Conservation (phyloP, 176 grass and related monocot species). For the Elymus sibiricus region DNA sequence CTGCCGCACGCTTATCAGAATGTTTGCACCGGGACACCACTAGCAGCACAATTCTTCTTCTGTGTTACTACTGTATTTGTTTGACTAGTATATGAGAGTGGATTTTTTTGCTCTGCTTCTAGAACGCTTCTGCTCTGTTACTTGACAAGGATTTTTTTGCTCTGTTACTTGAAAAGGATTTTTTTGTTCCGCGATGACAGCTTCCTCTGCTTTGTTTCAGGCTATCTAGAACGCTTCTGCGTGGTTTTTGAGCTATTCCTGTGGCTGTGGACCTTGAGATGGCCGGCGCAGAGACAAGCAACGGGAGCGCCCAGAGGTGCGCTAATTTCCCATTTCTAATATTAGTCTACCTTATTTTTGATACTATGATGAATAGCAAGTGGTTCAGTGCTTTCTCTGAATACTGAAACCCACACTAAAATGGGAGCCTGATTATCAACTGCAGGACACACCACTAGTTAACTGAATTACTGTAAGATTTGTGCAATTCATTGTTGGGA, state of each 20-base stretch:
- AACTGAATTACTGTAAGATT: background rate
- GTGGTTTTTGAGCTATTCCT: background rate
- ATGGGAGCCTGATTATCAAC: background rate
- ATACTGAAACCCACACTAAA: background rate
- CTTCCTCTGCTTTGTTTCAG: constrained; percentile 23
- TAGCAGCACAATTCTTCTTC: background rate
- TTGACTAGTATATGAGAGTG: too few species aligned
- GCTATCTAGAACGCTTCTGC: background rate
- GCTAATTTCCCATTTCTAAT: background rate
- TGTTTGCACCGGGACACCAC: background rate
- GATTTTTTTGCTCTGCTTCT: background rate
- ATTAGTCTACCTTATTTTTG: background rate
- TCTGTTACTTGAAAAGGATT: too few species aligned
- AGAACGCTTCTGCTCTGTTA: background rate
- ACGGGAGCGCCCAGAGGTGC: constrained; percentile 29
- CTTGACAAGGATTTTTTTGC: too few species aligned
- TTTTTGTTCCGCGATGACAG: too few species aligned
- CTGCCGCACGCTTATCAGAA: background rate
- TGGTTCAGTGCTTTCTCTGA: background rate
- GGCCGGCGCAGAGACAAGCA: constrained; percentile 35
- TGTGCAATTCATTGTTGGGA: background rate
- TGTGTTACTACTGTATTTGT: background rate
- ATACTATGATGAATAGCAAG: background rate
- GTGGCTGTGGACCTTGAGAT: constrained; percentile 28
- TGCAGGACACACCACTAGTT: background rate